phyloP scores from a whole-genome alignment of 306 rosid species.

The Lathyrus sativus region DNA sequence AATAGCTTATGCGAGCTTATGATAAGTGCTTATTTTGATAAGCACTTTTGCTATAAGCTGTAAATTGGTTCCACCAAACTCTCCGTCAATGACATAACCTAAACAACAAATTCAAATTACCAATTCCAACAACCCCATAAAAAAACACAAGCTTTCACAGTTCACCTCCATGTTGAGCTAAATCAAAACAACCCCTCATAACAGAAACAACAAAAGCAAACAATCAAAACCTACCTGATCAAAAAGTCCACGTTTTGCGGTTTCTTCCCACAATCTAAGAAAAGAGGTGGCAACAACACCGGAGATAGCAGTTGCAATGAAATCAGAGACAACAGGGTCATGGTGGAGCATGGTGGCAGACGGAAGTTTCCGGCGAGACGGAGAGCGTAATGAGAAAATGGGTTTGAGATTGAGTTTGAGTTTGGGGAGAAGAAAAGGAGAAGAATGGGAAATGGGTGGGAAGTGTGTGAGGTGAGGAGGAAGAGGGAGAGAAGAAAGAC shows the following conservation, averaged over 20 bases:
- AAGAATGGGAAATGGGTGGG: slow-evolving; percentile 26
- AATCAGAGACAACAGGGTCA: slow-evolving; percentile 61
- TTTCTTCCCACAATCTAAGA: slow-evolving; percentile 68
- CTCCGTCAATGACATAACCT: neutral
- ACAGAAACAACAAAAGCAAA: neutral
- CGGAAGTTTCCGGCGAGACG: slow-evolving; percentile 33
- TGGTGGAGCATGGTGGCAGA: slow-evolving; percentile 56
- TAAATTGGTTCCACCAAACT: neutral
- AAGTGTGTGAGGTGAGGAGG: slow-evolving; percentile 29
- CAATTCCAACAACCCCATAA: neutral
- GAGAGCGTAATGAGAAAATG: slow-evolving; percentile 2
- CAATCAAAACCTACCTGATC: slow-evolving; percentile 58
- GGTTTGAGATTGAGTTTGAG: slow-evolving; percentile 39
- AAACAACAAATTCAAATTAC: neutral
- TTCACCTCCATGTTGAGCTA: neutral
- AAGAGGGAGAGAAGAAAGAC: slow-evolving; percentile 24
- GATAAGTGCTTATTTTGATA: no score
- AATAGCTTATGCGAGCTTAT: no score
- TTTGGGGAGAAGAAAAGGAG: slow-evolving; percentile 10
- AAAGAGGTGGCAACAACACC: slow-evolving; percentile 52
- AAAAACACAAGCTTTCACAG: slow-evolving; percentile 3
- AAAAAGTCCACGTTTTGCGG: slow-evolving; percentile 63
- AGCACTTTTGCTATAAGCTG: no score
- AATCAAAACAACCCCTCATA: neutral
- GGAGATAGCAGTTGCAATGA: slow-evolving; percentile 60